A percentile compares a stretch with the other conserved stretches of the same genome.
phyloP scores from a whole-genome alignment of 169 alveolate genomes.

The Toxoplasma gondii region DNA sequence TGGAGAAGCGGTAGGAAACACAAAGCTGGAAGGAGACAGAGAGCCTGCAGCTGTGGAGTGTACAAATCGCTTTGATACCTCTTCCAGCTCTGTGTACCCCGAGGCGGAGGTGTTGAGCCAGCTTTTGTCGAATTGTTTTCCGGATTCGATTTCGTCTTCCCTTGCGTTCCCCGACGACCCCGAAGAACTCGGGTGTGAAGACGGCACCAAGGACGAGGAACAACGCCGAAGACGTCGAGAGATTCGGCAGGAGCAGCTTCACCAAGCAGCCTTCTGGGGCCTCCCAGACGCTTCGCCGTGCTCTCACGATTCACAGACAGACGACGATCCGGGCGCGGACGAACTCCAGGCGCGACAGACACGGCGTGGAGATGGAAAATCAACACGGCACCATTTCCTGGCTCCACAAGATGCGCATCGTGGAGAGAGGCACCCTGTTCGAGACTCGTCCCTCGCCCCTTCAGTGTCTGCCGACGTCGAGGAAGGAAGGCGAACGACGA shows the following conservation, averaged over 20 bases:
- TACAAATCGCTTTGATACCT: neutral
- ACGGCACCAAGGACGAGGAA: neutral
- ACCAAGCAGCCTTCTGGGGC: too few relatives aligned
- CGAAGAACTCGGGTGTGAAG: neutral
- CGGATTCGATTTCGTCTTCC: neutral
- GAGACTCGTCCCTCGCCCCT: too few relatives aligned
- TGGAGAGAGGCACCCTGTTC: too few relatives aligned
- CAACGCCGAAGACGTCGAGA: neutral
- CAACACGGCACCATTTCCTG: too few relatives aligned
- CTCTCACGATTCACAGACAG: neutral
- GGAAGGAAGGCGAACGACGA: neutral
- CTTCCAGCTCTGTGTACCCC: neutral
- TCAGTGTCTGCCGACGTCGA: too few relatives aligned
- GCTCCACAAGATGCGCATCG: too few relatives aligned
- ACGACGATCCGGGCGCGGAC: neutral
- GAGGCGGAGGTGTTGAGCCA: neutral
- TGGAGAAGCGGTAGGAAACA: too few relatives aligned
- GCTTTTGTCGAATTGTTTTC: neutral
- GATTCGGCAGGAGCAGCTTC: too few relatives aligned
- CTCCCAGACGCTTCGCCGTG: neutral
- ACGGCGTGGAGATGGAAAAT: neutral
- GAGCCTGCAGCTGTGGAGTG: too few relatives aligned
- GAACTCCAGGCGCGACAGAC: neutral
- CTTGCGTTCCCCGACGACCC: neutral
- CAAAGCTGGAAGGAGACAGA: too few relatives aligned